Percentiles rank a stretch among this genome's conserved stretches.
Evolutionary conservation across 345 rosid species (phyloP).

Genomic region (Corchorus capsularis): DNA sequence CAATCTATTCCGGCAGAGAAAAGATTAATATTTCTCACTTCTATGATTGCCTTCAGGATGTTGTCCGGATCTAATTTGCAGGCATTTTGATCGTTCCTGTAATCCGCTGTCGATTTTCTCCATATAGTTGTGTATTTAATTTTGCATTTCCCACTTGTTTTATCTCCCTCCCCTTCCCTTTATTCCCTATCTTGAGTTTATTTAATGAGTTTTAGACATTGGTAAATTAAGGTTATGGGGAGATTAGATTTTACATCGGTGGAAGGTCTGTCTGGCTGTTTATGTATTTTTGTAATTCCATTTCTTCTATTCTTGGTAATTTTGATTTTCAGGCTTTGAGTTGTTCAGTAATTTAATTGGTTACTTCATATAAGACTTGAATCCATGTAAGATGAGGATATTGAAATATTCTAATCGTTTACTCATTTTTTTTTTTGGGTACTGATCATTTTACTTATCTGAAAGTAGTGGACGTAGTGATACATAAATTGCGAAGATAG

Average conservation of each 20-base stretch:
- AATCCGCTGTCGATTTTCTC: not conserved
- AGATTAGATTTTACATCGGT: not conserved
- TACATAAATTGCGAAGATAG: too few relatives aligned
- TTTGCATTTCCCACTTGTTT: not conserved
- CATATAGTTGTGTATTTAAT: not conserved
- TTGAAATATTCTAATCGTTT: too few relatives aligned
- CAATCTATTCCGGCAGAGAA: slow-evolving; percentile 64
- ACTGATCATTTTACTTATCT: too few relatives aligned
- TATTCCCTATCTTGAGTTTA: too few relatives aligned
- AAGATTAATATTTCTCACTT: slow-evolving; percentile 77
- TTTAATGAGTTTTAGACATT: not conserved
- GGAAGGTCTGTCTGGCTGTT: not conserved
- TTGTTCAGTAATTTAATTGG: too few relatives aligned
- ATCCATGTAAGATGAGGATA: too few relatives aligned
- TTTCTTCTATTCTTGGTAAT: too few relatives aligned
- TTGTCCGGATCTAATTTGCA: slow-evolving; percentile 48
- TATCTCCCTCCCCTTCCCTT: not conserved
- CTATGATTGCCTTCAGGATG: slow-evolving; percentile 77
- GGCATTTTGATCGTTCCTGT: not conserved
- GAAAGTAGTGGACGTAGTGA: too few relatives aligned
- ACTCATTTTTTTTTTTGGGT: too few relatives aligned
- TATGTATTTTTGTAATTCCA: not conserved
- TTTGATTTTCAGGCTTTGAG: too few relatives aligned
- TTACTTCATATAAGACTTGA: too few relatives aligned
- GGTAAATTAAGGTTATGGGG: not conserved